Base-by-base conservation (phyloP, 1,284 basidiomycete species). In the Leucocoprinus gongylophorus region DNA sequence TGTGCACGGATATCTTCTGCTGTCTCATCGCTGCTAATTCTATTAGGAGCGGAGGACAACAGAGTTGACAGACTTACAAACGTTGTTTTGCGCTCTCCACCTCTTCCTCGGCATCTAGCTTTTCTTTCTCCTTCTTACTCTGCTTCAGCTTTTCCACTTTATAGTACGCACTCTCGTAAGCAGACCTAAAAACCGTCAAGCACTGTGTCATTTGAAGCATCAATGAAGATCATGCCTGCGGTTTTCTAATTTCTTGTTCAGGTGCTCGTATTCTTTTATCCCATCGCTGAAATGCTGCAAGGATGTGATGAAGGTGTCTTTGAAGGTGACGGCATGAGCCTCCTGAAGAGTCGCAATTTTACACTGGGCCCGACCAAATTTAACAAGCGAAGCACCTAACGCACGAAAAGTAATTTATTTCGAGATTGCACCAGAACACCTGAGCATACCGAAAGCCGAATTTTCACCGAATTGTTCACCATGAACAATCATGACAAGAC, bases 401-500 rank as follows among this genome's bases (percentile, higher is more conserved):
- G n/a, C 6, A 13, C 4, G 20, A 23, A 29, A 28, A 23, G 40
- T 17, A 9, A 40, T 17, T 20, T 28, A 18, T 23, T 15, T 10
- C 23, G 28, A 8, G 5, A 23, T n/a, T 37, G 33, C 8, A 12
- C 15, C 9, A 23, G 32, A 32, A 42, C 40, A 47, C 17, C 2
- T 30, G 20, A 28, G 20, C 79, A 51, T 58, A 81, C 85, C 85
- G 60, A 83, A 88, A 1, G 77, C 72, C 41, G 87, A 83, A 58
- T 89, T 76, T 17, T 79, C 74, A n/a, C 78, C 80, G 59, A 88
- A 85, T 60, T 91, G 82, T 59, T 91, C 86, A 10, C 91, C 91
- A 61, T 91, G 87, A 28, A 78, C 74, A 53, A 91, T 85, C 91
- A 94, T 91, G 39, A 89, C 86, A 47, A 89, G 74, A 1, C 91